phyloP scores from a whole-genome alignment of 345 rosid genomes.

The Cochlearia excelsa region DNA sequence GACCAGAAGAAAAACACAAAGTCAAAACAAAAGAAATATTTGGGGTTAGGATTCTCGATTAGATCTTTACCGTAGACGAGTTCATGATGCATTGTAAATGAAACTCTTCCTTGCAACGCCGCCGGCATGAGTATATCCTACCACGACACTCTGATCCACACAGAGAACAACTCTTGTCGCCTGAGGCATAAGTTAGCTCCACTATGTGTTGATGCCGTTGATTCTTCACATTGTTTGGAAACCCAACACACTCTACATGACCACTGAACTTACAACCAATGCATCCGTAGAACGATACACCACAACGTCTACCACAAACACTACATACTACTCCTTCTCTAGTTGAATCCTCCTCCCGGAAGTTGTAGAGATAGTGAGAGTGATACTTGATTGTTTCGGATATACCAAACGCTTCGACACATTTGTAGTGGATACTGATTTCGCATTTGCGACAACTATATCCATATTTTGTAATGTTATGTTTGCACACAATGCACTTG shows the following conservation, averaged over 20 bases:
- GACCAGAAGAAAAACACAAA: neutral
- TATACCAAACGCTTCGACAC: neutral
- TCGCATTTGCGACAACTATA: neutral
- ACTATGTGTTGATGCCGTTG: slow-evolving; percentile 1
- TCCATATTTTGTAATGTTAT: slow-evolving; percentile 1
- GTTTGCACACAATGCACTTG: slow-evolving; percentile 9
- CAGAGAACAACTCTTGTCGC: neutral
- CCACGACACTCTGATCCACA: neutral
- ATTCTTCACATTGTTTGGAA: slow-evolving; percentile 1
- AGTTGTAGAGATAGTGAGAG: neutral
- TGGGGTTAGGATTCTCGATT: neutral
- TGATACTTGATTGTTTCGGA: neutral
- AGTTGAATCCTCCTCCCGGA: neutral
- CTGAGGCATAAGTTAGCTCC: neutral
- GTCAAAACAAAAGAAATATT: neutral
- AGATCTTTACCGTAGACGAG: slow-evolving; percentile 2
- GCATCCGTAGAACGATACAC: slow-evolving; percentile 8
- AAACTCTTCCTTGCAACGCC: neutral
- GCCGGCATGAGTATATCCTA: neutral
- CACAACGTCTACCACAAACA: neutral
- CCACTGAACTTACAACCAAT: neutral
- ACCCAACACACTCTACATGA: slow-evolving; percentile 4
- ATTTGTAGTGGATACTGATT: neutral
- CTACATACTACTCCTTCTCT: neutral
- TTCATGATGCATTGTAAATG: neutral